Conservation (phyloP, 805 yeast genomes). For the Zygoascus ofunaensis region DNA sequence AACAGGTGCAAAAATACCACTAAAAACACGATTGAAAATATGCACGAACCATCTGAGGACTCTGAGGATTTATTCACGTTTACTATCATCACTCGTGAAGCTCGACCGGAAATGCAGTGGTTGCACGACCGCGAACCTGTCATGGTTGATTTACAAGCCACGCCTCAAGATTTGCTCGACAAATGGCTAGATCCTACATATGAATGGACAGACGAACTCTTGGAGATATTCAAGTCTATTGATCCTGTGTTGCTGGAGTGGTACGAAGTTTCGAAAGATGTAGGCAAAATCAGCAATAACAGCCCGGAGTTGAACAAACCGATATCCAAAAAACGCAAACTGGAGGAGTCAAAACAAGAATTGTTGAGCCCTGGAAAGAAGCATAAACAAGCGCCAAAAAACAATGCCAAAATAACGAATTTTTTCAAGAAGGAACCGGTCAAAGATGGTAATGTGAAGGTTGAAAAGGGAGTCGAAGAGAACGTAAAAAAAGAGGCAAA, state of each 20-base stretch:
- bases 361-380: not conserved
- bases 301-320: slow-evolving; percentile 34
- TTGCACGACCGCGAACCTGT: slow-evolving; percentile 76
- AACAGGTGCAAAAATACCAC: no score
- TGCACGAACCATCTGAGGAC: slow-evolving; percentile 8
- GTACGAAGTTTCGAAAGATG: slow-evolving; percentile 50
- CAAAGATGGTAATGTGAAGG: not conserved
- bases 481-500: not conserved
- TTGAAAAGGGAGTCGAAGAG: not conserved
- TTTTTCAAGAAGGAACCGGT: not conserved
- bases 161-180: slow-evolving; percentile 44
- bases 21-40: no score
- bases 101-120: slow-evolving; percentile 53
- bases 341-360: not conserved
- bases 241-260: slow-evolving; percentile 36
- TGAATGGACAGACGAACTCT: slow-evolving; percentile 24
- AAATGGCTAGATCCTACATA: slow-evolving; percentile 49
- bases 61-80: slow-evolving; percentile 37
- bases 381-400: not conserved
- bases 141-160: slow-evolving; percentile 42
- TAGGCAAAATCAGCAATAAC: slow-evolving; percentile 52
- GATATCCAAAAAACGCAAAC: slow-evolving; percentile 8
- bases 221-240: slow-evolving; percentile 29
- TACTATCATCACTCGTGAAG: slow-evolving; percentile 68
- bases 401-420: not conserved